A percentile compares a stretch with the other conserved stretches of the same genome.
These are phyloP conservation scores for Colletotrichum musae DNA, from an alignment of 2,329 filamentous ascomycete species.

Conservation along the genomic window DNA sequence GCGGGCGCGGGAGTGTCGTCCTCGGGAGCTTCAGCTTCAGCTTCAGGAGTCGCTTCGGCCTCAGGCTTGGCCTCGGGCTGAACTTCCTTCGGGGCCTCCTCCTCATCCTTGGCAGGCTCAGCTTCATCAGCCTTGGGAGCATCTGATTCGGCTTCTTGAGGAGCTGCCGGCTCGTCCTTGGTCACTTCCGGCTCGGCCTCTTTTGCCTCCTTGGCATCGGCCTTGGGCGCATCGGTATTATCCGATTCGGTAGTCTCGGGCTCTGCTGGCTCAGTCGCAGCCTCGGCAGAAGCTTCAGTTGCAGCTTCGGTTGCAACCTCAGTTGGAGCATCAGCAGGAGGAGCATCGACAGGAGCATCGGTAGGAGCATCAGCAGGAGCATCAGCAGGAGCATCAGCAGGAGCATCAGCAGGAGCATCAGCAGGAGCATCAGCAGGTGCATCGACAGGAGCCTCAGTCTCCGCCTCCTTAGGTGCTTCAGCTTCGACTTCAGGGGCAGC, in stretches of 20 bases:
- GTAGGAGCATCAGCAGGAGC: not conserved
- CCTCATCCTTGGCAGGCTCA: not conserved
- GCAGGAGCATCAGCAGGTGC: not conserved
- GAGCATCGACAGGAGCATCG: too few relatives aligned
- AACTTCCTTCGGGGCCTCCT: not conserved
- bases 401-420: not conserved
- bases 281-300: not conserved
- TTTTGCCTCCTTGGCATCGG: not conserved
- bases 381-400: not conserved
- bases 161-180: not conserved
- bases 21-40: slow-evolving; percentile 2
- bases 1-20: not conserved
- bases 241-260: not conserved
- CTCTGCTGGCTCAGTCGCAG: not conserved
- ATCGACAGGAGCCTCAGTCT: slow-evolving; percentile 1
- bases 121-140: not conserved
- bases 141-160: slow-evolving; percentile 12
- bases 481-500: not conserved
- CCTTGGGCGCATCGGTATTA: not conserved
- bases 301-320: not conserved
- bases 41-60: not conserved
- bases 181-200: not conserved
- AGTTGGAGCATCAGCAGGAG: not conserved
- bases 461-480: slow-evolving; percentile 5
- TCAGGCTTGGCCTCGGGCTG: slow-evolving; percentile 2